These are phyloP conservation scores for Phialocephala sp. DNA, from an alignment of 2,329 filamentous ascomycete genomes.

Conservation along the genomic window DNA sequence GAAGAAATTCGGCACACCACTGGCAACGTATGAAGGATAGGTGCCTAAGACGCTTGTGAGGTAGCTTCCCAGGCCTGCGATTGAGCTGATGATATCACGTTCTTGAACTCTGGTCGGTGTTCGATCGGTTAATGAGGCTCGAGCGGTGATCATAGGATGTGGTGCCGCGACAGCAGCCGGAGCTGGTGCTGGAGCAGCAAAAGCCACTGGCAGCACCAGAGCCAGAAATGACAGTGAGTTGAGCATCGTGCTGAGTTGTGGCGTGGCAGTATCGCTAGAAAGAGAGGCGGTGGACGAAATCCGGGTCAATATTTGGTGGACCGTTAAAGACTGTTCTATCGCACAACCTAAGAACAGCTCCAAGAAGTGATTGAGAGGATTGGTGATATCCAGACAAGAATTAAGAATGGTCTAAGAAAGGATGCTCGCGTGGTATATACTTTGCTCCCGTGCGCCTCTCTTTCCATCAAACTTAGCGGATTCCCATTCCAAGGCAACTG, in stretches of 20 bases:
- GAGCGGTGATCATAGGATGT: constrained; percentile 55
- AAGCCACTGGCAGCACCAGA: constrained; percentile 32
- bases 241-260: constrained; percentile 15
- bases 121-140: constrained; percentile 47
- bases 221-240: constrained; percentile 23
- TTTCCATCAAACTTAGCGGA: not conserved
- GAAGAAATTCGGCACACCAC: constrained; percentile 71
- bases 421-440: not conserved
- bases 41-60: constrained; percentile 58
- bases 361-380: not conserved
- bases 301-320: not conserved
- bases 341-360: not conserved
- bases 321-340: constrained; percentile 5
- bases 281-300: constrained; percentile 9
- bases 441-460: not conserved
- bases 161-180: constrained; percentile 38
- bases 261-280: not conserved
- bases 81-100: constrained; percentile 51
- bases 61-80: constrained; percentile 56
- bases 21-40: constrained; percentile 64
- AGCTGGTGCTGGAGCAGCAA: constrained; percentile 36
- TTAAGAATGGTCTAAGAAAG: not conserved
- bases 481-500: constrained; percentile 2
- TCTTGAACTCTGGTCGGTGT: constrained; percentile 48
- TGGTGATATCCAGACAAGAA: not conserved